Evolutionary conservation across 2,329 filamentous ascomycete genomes (phyloP), one percentile per base, ranked within the genome.

Genomic region (Sporothrix inflata): DNA sequence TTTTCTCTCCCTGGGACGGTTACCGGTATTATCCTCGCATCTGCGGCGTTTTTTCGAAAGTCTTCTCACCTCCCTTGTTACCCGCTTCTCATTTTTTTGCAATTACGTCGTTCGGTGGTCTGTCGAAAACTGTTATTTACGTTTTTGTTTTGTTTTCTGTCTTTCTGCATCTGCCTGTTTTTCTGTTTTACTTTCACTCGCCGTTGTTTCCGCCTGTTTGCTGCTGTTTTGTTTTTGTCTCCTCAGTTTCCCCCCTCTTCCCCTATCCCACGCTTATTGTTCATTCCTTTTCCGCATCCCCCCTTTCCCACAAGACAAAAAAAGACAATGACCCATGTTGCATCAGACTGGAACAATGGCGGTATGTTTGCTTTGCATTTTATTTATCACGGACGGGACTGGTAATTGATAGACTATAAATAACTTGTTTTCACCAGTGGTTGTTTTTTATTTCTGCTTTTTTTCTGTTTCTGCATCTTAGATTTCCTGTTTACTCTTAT

Each of bases 321-420:
- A 67, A 30, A 27, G 79, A 78, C 77, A 75, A 78, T 78, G 78
- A 77, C 78, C 77, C 74, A 71, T 70, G 68, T 79, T 80, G 79
- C 78, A 79, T 79, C 79, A 81, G 80, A 80, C 75, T 79, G 79
- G 79, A 75, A 77, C 76, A 77, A 78, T 73, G 79, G 79, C 74
- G 78, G 79, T 76, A 76, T 75, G 75, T 78, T 80, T 80, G 76
- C 76, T 79, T 76, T 68, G 61, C 79, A 78, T 79, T 80, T 80
- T 45, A 16, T 65, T 78, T 79, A 79, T 79, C 78, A 74, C 77
- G 75, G 78, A 76, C 70, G 73, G 77, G 76, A 75, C 73, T 74
- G 77, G 76, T 74, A 73, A 71, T 77, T 75, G 78, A 80, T 81
- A 81, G 79, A 81, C 74, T 77, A 77, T 74, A 76, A 77, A 74